Base-by-base conservation (phyloP, 148 eudicot genomes). In the Rhododendron simsii region DNA sequence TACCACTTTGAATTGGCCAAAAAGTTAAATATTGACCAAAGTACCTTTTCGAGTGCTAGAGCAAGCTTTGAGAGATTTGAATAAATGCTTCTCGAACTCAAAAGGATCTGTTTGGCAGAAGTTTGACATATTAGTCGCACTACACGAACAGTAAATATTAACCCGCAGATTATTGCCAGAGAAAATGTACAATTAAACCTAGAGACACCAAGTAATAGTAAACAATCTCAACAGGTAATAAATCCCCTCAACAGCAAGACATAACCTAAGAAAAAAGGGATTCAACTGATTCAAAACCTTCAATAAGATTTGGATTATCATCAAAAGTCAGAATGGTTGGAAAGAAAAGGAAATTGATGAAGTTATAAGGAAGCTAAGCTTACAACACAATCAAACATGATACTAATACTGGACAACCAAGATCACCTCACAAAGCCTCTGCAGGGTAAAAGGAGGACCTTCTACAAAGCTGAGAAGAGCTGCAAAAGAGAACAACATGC, bases 381-480 rank as follows among this genome's bases (percentile, higher is more conserved):
- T 79, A 48, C 84, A 45, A 79, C 7, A 44, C 16, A 87, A 39
- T 78, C 67, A 53, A 77, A 50, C 59, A 59, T 26, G 50, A 87
- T 9, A 48, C n/a, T 44, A 20, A 6, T 21, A 48, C 80, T 37
- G 63, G 30, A 81, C 50, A 53, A 77, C 9, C 51, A 82, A 41
- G 67, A 86, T 90, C 87, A 96, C 98, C 98, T 96, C 98, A 78
- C 93, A 93, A 77, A 96, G 90, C 89, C 98, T 93, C 88, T 96
- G 98, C 89, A 96, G 85, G 83, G 98, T 96, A 90, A 96, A 94
- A 81, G 98, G 98, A 75, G 98, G 98, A 73, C 98, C 98, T 80
- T 93, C 98, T 37, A 86, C 78, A 86, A 96, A 94, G 87, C 94
- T 91, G 84, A 75, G 75, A 86, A 96, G 95, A 89, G 94, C 98